These are phyloP conservation scores for Pleurotus tuber-regium DNA, from an alignment of 768 basidiomycete genomes.

Conservation along the genomic window DNA sequence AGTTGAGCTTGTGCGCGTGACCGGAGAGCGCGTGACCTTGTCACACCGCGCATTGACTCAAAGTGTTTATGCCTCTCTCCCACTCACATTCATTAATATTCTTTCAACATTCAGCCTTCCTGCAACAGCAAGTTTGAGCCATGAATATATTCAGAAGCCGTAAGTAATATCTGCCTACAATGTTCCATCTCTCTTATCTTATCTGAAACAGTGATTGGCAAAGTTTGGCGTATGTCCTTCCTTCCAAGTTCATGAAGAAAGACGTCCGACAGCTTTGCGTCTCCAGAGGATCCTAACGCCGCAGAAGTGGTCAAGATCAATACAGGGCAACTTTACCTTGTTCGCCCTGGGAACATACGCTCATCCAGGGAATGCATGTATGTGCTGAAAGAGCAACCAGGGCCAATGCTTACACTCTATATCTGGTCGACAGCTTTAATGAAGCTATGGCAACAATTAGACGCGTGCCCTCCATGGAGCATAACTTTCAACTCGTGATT, in stretches of 20 bases:
- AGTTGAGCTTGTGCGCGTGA: neutral
- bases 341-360: conserved; percentile 88
- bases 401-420: neutral
- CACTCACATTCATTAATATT: conserved; percentile 10
- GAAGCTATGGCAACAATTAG: conserved; percentile 95
- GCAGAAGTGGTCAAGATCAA: conserved; percentile 95
- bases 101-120: neutral
- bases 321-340: conserved; percentile 86
- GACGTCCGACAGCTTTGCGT: conserved; percentile 23
- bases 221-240: conserved; percentile 85
- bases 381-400: conserved; percentile 26
- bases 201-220: conserved; percentile 66
- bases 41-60: conserved; percentile 9
- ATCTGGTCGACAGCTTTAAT: conserved; percentile 63
- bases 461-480: conserved; percentile 71
- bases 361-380: conserved; percentile 97
- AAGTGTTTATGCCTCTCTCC: conserved; percentile 10
- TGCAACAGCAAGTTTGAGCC: conserved; percentile 15
- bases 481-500: conserved; percentile 88
- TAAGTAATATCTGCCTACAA: conserved; percentile 36
- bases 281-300: conserved; percentile 86
- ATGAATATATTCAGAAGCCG: conserved; percentile 89
- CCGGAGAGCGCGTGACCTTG: conserved; percentile 1
- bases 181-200: conserved; percentile 11
- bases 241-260: neutral